Evolutionary conservation across 169 alveolate species (phyloP).

Genomic region (Plasmodium blacklocki): DNA sequence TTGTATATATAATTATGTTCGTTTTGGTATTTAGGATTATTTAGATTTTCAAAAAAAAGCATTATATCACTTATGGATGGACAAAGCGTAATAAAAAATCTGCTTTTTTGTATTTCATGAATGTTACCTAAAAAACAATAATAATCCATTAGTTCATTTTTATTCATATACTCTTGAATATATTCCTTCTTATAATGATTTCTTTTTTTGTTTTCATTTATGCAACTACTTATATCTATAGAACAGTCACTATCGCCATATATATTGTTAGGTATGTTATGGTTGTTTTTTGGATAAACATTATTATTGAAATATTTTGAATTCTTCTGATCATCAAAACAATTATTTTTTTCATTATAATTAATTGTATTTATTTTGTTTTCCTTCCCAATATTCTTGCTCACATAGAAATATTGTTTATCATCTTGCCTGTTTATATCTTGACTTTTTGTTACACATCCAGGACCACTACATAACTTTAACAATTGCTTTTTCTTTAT

Average conservation of each 20-base stretch:
- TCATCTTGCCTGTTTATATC: constrained; percentile 61
- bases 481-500: constrained; percentile 35
- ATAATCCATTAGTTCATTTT: not conserved
- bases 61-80: constrained; percentile 24
- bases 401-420: constrained; percentile 9
- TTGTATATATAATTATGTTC: not conserved
- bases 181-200: not conserved
- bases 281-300: not conserved
- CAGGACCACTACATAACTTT: constrained; percentile 78
- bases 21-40: not conserved
- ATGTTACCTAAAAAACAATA: constrained; percentile 24
- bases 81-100: constrained; percentile 51
- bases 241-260: not conserved
- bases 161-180: no score
- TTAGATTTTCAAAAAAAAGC: constrained; percentile 42
- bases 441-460: constrained; percentile 77
- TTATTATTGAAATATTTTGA: not conserved
- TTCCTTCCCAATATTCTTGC: not conserved
- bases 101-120: constrained; percentile 21
- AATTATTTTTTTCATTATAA: not conserved
- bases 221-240: not conserved
- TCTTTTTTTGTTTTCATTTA: not conserved
- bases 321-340: not conserved
- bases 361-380: not conserved
- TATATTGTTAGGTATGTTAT: not conserved